Base-by-base conservation (phyloP, 495 filamentous ascomycete species). In the Terfezia boudieri region DNA sequence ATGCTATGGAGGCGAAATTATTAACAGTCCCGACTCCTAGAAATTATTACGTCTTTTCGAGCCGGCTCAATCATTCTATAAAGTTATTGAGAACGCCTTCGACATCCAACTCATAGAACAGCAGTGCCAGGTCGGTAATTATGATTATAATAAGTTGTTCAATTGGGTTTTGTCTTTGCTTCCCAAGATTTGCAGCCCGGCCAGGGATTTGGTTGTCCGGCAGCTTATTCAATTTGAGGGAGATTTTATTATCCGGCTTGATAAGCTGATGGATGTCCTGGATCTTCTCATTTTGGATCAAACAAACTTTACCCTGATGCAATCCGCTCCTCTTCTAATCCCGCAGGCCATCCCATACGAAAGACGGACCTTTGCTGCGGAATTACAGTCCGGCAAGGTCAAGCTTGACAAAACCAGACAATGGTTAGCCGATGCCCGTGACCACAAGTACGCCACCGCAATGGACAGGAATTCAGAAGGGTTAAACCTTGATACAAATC, bases 101-200 rank as follows among this genome's bases (percentile, higher is more conserved):
- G 92, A 96, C 59, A 79, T 79, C 2, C 77, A 84, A 14, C 70
- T 85, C 50, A 80, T 94, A 41, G 70, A 75, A 38, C 77, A 74
- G 41, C 86, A 95, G 61, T 86, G 86, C 58, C 71, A 73, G 35
- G 77, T 76, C 50, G 88, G 90, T 12, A 76, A 77, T 50, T 98
- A 96, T 65, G 94, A 92, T 0, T 94, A 95, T 64, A 82, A 89
- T 59, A 80, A 77, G 17, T 94, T 98, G 69, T 96, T 96, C 69
- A 72, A 78, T 2, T 88, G 89, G 58, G 93, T 96, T 77, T 79
- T 80, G 36, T 75, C 74, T 37, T 79, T 98, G 41, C 72, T 98
- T n/a, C 92, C 92, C 14, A 83, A 83, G 60, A 82, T 98, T 17
- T 98, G 90, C 66, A 88, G 90, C 4, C 90, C 92, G 2, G 82